These are phyloP conservation scores for Irpex sp. DNA, from an alignment of 1,284 basidiomycete species.

Conservation along the genomic window DNA sequence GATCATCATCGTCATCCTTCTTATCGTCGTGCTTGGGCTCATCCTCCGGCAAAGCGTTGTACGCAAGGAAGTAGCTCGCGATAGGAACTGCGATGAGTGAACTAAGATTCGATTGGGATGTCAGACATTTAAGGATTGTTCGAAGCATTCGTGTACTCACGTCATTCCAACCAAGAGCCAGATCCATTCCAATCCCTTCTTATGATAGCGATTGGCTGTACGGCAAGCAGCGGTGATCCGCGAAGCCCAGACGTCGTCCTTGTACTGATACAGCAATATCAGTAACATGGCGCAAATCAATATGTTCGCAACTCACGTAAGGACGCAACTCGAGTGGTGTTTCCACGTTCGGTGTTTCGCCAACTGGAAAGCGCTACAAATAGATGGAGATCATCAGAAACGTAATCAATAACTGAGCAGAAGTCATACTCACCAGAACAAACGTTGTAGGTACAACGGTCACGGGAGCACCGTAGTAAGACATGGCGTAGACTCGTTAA, in stretches of 20 bases:
- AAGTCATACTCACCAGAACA: not conserved
- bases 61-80: constrained; percentile 34
- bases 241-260: constrained; percentile 41
- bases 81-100: constrained; percentile 40
- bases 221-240: constrained; percentile 38
- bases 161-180: constrained; percentile 38
- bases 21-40: constrained; percentile 12
- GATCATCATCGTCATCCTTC: constrained; percentile 5
- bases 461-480: constrained; percentile 7
- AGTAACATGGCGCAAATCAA: not conserved
- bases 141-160: constrained; percentile 30
- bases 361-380: constrained; percentile 10
- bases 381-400: not conserved
- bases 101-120: constrained; percentile 21
- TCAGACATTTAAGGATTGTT: not conserved
- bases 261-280: constrained; percentile 30
- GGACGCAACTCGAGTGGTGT: constrained; percentile 12
- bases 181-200: constrained; percentile 42
- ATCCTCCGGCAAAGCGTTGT: constrained; percentile 26
- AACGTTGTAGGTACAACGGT: not conserved
- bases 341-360: constrained; percentile 7
- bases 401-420: not conserved
- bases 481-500: constrained; percentile 6
- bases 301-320: constrained; percentile 11
- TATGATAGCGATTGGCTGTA: constrained; percentile 39